Evolutionary conservation across 805 yeast genomes (phyloP).

Genomic region (Zygoascus tannicola): DNA sequence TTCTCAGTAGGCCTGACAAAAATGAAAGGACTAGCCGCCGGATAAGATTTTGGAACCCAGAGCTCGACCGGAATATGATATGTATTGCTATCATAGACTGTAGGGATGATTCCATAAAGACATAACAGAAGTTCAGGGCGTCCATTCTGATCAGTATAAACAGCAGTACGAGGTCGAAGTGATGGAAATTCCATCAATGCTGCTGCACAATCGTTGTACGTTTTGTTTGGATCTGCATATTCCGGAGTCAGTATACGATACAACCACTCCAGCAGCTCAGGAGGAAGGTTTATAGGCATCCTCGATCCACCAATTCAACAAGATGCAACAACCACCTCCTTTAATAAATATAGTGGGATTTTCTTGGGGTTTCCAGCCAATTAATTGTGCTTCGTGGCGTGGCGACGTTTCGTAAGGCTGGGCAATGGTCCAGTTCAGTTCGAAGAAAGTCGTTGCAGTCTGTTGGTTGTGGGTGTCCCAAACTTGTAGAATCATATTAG

Average conservation of each 20-base stretch:
- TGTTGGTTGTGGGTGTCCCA: too few species aligned
- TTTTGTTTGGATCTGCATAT: conserved; percentile 47
- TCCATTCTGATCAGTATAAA: conserved; percentile 51
- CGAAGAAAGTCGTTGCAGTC: too few species aligned
- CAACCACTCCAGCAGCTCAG: conserved; percentile 48
- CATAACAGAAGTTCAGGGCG: conserved; percentile 49
- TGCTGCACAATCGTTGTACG: conserved; percentile 55
- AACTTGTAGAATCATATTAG: too few species aligned
- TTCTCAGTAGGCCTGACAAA: conserved; percentile 48
- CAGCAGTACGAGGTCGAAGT: conserved; percentile 62
- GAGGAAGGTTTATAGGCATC: conserved; percentile 33
- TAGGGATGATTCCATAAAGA: conserved; percentile 49
- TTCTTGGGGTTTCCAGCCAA: too few species aligned
- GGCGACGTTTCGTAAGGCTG: too few species aligned
- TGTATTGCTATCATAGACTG: conserved; percentile 21
- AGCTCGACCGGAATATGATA: conserved; percentile 52
- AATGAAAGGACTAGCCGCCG: conserved; percentile 56
- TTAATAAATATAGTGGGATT: too few species aligned
- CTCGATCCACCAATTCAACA: too few species aligned
- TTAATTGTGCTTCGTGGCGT: too few species aligned
- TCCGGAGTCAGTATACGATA: conserved; percentile 48
- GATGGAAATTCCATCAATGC: conserved; percentile 42
- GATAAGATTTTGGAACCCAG: conserved; percentile 73
- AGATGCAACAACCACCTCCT: too few species aligned
- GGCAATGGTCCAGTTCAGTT: too few species aligned